Base-by-base conservation (phyloP, 2,329 filamentous ascomycete genomes). In the Fusarium buharicum region DNA sequence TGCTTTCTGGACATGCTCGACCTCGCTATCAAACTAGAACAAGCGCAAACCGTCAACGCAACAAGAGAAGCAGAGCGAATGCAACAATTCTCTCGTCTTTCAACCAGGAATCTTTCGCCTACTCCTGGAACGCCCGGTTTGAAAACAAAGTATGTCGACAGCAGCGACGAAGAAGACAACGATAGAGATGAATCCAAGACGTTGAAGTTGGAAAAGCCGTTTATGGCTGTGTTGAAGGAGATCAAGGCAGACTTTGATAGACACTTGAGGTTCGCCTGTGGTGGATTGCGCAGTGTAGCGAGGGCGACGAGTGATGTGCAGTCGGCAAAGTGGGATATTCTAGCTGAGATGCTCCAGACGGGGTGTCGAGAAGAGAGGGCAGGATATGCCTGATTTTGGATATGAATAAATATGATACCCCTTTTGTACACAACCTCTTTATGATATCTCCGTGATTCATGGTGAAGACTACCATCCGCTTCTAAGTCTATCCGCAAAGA, bases 311-410 rank as follows among this genome's bases (percentile, higher is more conserved):
- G 86, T 24, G 87, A 91, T 50, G 72, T 75, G 13, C 78, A 80
- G 36, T 76, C 82, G 70, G 71, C 84, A 28, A 86, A 88, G 72
- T 94, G 93, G 90, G 91, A 95, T 75, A 86, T 90, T 57, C 73
- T 97, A 58, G 92, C 90, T 1, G 92, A 96, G 74, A 90, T 90
- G 79, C 75, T 96, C 39, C 90, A 93, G 67, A 81, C 81, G 70
- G 75, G 74, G 4, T 69, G 65, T 10, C 62, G 61, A 30, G 67
- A 70, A 44, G 67, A 63, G 49, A 63, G 45, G 41, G 59, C 53
- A 51, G 58, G 33, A n/a, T 60, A 49, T 50, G 33, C 61, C 49
- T 62, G 41, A 55, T 36, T 33, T 39, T 48, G 31, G 37, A 67
- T 49, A 53, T 55, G 41, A 46, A 68, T 61, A 55, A 62, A 61